Conservation (phyloP, 306 rosid species). For the Purshia tridentata region DNA sequence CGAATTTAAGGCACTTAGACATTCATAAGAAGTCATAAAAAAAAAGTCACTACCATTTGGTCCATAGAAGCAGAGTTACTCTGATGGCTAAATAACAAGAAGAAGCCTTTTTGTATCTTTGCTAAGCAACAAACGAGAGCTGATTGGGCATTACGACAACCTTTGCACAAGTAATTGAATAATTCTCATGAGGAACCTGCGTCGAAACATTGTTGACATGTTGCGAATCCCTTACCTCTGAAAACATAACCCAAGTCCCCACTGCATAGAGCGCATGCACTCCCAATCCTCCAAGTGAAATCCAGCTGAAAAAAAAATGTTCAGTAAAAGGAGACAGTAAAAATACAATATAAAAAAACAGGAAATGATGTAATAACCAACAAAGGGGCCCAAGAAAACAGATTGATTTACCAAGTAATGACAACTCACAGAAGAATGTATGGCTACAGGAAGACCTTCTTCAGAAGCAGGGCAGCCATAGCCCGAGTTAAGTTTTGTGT, state of each 20-base stretch:
- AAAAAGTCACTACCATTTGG: no score
- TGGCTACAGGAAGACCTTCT: slow-evolving; percentile 42
- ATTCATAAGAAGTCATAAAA: no score
- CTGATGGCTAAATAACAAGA: background rate
- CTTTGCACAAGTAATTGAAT: background rate
- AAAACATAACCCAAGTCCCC: background rate
- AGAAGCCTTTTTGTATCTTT: background rate
- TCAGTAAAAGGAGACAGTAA: background rate
- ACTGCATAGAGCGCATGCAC: background rate
- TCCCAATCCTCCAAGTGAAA: background rate
- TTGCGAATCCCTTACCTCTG: background rate
- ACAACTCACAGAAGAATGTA: slow-evolving; percentile 30
- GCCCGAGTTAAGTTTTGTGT: slow-evolving; percentile 10
- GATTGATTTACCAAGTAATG: background rate
- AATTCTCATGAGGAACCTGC: background rate
- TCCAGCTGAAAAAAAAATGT: background rate
- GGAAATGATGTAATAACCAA: background rate
- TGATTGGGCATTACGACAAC: background rate
- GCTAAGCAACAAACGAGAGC: background rate
- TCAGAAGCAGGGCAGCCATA: slow-evolving; percentile 61
- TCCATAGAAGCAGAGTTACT: no score
- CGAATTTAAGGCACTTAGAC: no score
- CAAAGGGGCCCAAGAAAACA: background rate
- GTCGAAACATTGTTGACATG: background rate
- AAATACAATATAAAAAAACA: background rate